A percentile compares a stretch with the other conserved stretches of the same genome.
phyloP scores from a whole-genome alignment of 257 asterid genomes.

The Dorcoceras hygrometricum region DNA sequence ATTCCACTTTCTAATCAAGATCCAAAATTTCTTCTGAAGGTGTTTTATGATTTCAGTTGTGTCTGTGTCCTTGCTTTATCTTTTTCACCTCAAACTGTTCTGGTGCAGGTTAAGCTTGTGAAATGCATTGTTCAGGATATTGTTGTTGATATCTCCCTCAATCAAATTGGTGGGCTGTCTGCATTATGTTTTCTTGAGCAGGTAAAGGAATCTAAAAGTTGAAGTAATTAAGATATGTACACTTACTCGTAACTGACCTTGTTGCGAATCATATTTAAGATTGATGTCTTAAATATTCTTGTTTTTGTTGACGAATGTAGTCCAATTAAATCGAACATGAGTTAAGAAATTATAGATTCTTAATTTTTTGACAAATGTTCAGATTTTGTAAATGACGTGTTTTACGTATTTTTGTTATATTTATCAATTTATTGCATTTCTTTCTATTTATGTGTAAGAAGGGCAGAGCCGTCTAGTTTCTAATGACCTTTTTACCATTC shows the following conservation, averaged over 20 bases:
- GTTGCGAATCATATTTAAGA: slow-evolving; percentile 1
- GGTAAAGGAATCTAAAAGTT: slow-evolving; percentile 33
- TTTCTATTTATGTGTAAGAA: slow-evolving; percentile 1
- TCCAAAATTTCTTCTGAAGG: not conserved
- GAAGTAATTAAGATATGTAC: slow-evolving; percentile 1
- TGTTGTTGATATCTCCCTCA: slow-evolving; percentile 65
- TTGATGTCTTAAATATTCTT: slow-evolving; percentile 6
- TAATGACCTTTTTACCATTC: slow-evolving; percentile 14
- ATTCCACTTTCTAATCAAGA: not conserved
- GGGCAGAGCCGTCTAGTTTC: slow-evolving; percentile 13
- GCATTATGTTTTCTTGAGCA: slow-evolving; percentile 78
- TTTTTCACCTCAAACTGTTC: too few species aligned
- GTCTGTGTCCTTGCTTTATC: not conserved
- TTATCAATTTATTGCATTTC: not conserved
- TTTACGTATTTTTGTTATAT: not conserved
- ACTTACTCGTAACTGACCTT: not conserved
- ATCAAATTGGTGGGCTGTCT: slow-evolving; percentile 73
- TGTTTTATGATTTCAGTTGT: not conserved
- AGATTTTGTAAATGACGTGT: not conserved
- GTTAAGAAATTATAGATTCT: not conserved
- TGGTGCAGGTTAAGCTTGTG: slow-evolving; percentile 65
- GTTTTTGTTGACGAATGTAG: slow-evolving; percentile 2
- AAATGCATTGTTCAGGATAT: slow-evolving; percentile 63
- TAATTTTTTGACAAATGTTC: too few species aligned
- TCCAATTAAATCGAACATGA: not conserved